Evolutionary conservation across 1,139 yeast genomes (phyloP), one percentile per base, ranked within the genome.

Genomic region (Arxiozyma heterogenica): DNA sequence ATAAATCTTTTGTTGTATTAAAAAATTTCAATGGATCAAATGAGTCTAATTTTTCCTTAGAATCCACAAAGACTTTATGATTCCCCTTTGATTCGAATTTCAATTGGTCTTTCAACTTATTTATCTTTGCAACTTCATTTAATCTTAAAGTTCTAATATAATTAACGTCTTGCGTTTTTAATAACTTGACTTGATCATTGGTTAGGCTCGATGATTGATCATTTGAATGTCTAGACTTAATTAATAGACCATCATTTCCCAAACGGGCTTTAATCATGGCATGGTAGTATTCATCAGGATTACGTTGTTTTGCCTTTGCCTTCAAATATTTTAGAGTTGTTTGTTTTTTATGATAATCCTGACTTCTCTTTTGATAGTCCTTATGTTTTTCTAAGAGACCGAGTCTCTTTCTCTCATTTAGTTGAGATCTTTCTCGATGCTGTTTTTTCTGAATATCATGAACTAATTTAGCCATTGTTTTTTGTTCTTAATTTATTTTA

Each of bases 211-310:
- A 55, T 42, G 34, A 38, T 23, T 59, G 65, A 30, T 63, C 63
- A 59, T 83, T 86, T 47, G 77, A 79, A 38, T 82, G 90, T 60
- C 95, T 74, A 48, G 86, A 88, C 2, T 83, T 72, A 12, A 86
- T 70, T 51, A 85, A 67, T 17, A 86, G 75, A 0, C 97, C 97
- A 17, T 66, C 61, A 4, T 76, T 74, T 60, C 87, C 95, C 4
- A 95, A 82, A 62, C 76, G 77, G 57, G 77, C 75, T 27, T 77
- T 75, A 47, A 84, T 81, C 98, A 93, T 93, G 22, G 89, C 93
- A 79, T 89, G 96, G 71, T 90, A 89, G 73, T 86, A 93, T 70
- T 93, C 98, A 77, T 93, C 98, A n/a, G 95, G 95, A 68, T 93
- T 93, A 62, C 90, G 79, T 49, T 78, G 77, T 48, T 77, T 74